Evolutionary conservation across 1,139 yeast species (phyloP).

Genomic region (Taphrina betulina): DNA sequence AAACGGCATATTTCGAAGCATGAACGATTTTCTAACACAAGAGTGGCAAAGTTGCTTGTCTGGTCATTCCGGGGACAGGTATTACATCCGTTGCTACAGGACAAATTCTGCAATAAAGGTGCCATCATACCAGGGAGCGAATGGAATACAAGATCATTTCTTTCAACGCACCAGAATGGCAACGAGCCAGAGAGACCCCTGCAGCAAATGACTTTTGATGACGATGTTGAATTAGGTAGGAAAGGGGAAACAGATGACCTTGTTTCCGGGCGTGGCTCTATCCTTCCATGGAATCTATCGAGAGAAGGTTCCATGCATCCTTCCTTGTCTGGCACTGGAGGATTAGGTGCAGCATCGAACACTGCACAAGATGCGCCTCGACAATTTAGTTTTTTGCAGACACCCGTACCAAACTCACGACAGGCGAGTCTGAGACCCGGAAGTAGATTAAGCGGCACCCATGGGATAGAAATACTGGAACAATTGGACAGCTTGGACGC

Average conservation of each 20-base stretch:
- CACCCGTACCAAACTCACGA: constrained; percentile 4
- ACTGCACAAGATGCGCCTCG: constrained; percentile 8
- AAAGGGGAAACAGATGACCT: too few species aligned
- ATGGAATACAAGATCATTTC: too few species aligned
- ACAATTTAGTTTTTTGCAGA: constrained; percentile 18
- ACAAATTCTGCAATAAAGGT: background rate
- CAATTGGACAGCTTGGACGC: constrained; percentile 18
- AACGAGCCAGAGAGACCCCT: too few species aligned
- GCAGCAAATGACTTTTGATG: too few species aligned
- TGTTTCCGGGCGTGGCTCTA: background rate
- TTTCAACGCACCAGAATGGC: too few species aligned
- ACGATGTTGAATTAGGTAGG: background rate
- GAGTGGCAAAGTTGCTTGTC: background rate
- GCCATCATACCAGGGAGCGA: too few species aligned
- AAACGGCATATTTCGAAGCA: background rate
- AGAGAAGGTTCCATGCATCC: constrained; percentile 11
- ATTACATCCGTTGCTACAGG: background rate
- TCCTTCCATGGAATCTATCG: constrained; percentile 26
- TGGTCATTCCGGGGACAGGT: background rate
- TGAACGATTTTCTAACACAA: too few species aligned
- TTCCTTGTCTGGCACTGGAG: constrained; percentile 1
- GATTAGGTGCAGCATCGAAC: too few species aligned
- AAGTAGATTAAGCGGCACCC: constrained; percentile 9
- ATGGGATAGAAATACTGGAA: constrained; percentile 13
- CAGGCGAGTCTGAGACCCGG: constrained; percentile 8